phyloP scores from a whole-genome alignment of 2,329 filamentous ascomycete genomes.

The Bisporella sp. region DNA sequence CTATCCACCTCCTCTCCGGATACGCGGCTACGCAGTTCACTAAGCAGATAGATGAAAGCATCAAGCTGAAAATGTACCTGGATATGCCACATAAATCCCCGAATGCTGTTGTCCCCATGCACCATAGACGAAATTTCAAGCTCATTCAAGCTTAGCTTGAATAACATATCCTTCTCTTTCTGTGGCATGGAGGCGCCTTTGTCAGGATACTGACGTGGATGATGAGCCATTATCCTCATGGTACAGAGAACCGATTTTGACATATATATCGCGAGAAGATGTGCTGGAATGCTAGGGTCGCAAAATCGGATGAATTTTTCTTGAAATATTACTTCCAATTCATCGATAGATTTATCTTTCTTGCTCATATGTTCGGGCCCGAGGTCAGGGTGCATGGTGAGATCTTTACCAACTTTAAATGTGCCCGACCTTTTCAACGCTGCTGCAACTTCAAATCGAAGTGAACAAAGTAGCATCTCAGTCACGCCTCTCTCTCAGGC shows the following conservation, averaged over 20 bases:
- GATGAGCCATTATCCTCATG: slow-evolving; percentile 27
- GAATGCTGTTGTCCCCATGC: slow-evolving; percentile 21
- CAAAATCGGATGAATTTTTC: slow-evolving; percentile 34
- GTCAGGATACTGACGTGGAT: slow-evolving; percentile 25
- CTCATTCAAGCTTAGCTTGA: slow-evolving; percentile 30
- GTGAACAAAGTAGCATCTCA: slow-evolving; percentile 38
- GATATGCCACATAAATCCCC: slow-evolving; percentile 29
- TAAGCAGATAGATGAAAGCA: slow-evolving; percentile 29
- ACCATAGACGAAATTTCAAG: slow-evolving; percentile 28
- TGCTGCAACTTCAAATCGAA: slow-evolving; percentile 29
- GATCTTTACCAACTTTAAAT: not conserved
- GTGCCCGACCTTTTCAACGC: slow-evolving; percentile 12
- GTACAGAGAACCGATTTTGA: slow-evolving; percentile 23
- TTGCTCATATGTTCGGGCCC: slow-evolving; percentile 7
- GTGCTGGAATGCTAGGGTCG: slow-evolving; percentile 34
- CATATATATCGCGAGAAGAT: slow-evolving; percentile 24
- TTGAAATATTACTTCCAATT: slow-evolving; percentile 28
- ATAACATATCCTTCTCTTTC: slow-evolving; percentile 26
- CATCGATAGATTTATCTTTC: slow-evolving; percentile 24
- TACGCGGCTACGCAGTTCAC: slow-evolving; percentile 26
- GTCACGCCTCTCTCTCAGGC: slow-evolving; percentile 34
- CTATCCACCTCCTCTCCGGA: slow-evolving; percentile 23
- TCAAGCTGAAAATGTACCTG: slow-evolving; percentile 29
- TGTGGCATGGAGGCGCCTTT: slow-evolving; percentile 25
- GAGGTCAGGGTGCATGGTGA: not conserved